A percentile compares a stretch with the other conserved stretches of the same genome.
phyloP scores from a whole-genome alignment of 1,284 basidiomycete species.

The Moesziomyces globuligerus region DNA sequence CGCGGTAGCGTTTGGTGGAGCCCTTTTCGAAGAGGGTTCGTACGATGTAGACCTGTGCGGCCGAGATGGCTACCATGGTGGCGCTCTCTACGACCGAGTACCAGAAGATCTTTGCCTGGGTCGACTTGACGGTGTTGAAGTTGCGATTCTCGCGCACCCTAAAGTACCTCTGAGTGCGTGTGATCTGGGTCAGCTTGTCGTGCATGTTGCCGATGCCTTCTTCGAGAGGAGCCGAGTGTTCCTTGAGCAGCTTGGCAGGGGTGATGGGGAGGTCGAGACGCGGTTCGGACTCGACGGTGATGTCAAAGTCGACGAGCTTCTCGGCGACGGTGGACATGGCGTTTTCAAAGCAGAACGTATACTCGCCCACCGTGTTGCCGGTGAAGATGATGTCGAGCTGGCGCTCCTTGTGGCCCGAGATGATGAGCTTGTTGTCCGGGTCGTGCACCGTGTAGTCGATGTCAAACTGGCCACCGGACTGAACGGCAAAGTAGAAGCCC shows the following conservation, averaged over 20 bases:
- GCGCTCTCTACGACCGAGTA: conserved; percentile 60
- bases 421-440: conserved; percentile 83
- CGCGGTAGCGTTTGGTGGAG: conserved; percentile 60
- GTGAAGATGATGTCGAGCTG: conserved; percentile 98
- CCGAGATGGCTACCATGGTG: conserved; percentile 59
- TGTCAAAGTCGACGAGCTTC: conserved; percentile 66
- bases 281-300: conserved; percentile 66
- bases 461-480: conserved; percentile 96
- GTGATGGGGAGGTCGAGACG: conserved; percentile 60
- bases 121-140: conserved; percentile 60
- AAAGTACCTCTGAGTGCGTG: conserved; percentile 64
- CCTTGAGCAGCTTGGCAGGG: conserved; percentile 53
- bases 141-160: conserved; percentile 64
- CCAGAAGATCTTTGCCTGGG: conserved; percentile 59
- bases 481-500: conserved; percentile 79
- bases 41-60: conserved; percentile 63
- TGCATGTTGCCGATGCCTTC: conserved; percentile 55
- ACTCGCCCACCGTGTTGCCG: conserved; percentile 91
- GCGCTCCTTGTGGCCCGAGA: conserved; percentile 85
- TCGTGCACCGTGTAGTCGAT: conserved; percentile 94
- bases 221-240: conserved; percentile 62
- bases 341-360: conserved; percentile 98
- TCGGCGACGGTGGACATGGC: conserved; percentile 70
- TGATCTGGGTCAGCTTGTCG: conserved; percentile 52
- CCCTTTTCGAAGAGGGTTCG: conserved; percentile 61